phyloP scores from a whole-genome alignment of 306 rosid genomes.

The Vigna reflexopilosa region DNA sequence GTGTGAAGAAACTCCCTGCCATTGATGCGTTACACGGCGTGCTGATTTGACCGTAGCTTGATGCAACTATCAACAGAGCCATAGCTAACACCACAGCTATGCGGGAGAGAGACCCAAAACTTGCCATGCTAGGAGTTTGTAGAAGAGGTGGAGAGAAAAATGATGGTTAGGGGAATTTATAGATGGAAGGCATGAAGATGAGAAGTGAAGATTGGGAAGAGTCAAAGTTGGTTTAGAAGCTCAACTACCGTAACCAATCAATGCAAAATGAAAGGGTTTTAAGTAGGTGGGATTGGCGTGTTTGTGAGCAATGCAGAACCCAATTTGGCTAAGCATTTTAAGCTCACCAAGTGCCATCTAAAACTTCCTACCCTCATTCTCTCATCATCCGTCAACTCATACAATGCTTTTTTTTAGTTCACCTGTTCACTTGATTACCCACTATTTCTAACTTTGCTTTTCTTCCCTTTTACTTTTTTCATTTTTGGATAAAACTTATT shows the following conservation, averaged over 20 bases:
- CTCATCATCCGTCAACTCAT: slow-evolving; percentile 31
- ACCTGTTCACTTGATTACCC: neutral
- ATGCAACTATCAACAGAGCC: slow-evolving; percentile 47
- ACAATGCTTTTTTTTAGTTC: slow-evolving; percentile 30
- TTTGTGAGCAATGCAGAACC: slow-evolving; percentile 30
- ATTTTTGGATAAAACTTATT: no score
- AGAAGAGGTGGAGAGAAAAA: neutral
- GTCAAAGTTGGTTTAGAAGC: slow-evolving; percentile 71
- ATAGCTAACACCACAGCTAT: slow-evolving; percentile 42
- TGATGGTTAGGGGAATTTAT: slow-evolving; percentile 58
- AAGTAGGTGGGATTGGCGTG: slow-evolving; percentile 46
- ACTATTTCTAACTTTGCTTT: no score
- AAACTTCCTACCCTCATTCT: slow-evolving; percentile 15
- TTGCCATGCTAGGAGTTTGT: slow-evolving; percentile 44
- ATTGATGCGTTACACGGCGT: slow-evolving; percentile 66
- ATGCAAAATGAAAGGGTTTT: slow-evolving; percentile 38
- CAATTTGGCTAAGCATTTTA: slow-evolving; percentile 34
- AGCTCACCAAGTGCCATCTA: slow-evolving; percentile 29
- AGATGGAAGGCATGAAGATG: slow-evolving; percentile 39
- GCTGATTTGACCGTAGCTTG: slow-evolving; percentile 54
- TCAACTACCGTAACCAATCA: slow-evolving; percentile 72
- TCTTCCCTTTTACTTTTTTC: no score
- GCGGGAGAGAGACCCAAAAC: slow-evolving; percentile 8
- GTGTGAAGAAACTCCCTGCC: slow-evolving; percentile 61
- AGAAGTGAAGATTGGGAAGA: slow-evolving; percentile 33